Percentiles rank a stretch among this genome's conserved stretches.
These are phyloP conservation scores for Trametes cingulata DNA, from an alignment of 768 basidiomycete species.

Conservation along the genomic window DNA sequence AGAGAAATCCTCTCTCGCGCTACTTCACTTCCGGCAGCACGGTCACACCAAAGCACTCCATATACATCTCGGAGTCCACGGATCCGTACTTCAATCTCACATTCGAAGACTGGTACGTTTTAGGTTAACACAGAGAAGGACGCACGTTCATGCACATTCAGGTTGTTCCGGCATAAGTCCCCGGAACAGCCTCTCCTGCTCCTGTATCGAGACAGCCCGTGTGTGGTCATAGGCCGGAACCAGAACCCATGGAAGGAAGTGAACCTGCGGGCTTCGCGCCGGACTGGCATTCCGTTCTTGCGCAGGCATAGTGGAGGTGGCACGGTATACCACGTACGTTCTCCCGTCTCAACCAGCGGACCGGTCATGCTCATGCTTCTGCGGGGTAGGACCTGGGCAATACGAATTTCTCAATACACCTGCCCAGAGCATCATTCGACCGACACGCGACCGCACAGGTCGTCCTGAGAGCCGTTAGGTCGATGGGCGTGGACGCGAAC, in stretches of 20 bases:
- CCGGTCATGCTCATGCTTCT: background rate
- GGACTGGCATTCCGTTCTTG: constrained; percentile 68
- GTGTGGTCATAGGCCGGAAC: constrained; percentile 92
- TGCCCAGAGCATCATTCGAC: constrained; percentile 80
- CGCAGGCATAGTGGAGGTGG: constrained; percentile 91
- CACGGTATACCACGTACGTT: constrained; percentile 90
- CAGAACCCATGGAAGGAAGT: constrained; percentile 99
- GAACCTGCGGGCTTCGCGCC: constrained; percentile 61
- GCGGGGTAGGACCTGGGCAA: constrained; percentile 87
- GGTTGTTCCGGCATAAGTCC: constrained; percentile 80
- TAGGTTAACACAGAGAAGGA: background rate
- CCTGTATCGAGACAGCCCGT: constrained; percentile 84
- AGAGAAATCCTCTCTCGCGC: background rate
- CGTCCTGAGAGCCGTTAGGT: constrained; percentile 73
- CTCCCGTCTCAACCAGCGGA: background rate
- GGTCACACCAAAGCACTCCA: constrained; percentile 40
- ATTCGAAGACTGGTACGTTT: constrained; percentile 81
- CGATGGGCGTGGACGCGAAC: constrained; percentile 71
- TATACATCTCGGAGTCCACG: constrained; percentile 74
- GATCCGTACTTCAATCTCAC: constrained; percentile 90
- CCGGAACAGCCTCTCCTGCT: constrained; percentile 72
- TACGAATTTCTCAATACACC: constrained; percentile 94
- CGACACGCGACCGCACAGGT: constrained; percentile 74
- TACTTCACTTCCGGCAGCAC: background rate
- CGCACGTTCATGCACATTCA: constrained; percentile 31